Evolutionary conservation across 2,329 filamentous ascomycete species (phyloP).

Genomic region (Trichoderma endophyticum): DNA sequence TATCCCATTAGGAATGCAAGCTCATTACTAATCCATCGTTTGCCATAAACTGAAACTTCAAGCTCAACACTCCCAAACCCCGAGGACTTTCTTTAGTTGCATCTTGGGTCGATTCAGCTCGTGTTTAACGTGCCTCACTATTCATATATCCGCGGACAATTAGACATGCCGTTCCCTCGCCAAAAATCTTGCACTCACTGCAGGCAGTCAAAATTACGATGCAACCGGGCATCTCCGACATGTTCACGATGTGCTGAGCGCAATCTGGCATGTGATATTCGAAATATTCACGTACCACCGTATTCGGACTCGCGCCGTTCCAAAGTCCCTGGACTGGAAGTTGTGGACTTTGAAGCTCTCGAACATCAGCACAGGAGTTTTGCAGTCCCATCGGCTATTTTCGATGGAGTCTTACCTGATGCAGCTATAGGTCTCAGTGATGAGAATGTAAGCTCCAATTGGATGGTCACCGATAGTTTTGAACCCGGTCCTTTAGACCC

Average conservation of each 20-base stretch:
- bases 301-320: not conserved
- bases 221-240: not conserved
- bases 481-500: not conserved
- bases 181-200: conserved; percentile 9
- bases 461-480: not conserved
- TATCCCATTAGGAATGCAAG: not conserved
- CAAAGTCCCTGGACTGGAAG: not conserved
- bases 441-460: not conserved
- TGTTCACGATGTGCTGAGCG: conserved; percentile 5
- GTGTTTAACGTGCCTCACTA: not conserved
- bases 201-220: not conserved
- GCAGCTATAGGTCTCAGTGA: not conserved
- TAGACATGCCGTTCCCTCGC: not conserved
- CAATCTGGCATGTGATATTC: not conserved
- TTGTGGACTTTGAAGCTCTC: not conserved
- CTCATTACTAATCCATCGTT: not conserved
- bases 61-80: not conserved
- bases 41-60: not conserved
- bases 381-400: not conserved
- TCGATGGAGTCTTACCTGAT: not conserved
- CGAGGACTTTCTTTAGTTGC: not conserved
- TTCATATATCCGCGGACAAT: not conserved
- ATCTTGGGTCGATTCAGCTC: not conserved
- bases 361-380: not conserved
- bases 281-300: not conserved